Base-by-base conservation (phyloP, 495 filamentous ascomycete genomes). In the Xylaria curta region DNA sequence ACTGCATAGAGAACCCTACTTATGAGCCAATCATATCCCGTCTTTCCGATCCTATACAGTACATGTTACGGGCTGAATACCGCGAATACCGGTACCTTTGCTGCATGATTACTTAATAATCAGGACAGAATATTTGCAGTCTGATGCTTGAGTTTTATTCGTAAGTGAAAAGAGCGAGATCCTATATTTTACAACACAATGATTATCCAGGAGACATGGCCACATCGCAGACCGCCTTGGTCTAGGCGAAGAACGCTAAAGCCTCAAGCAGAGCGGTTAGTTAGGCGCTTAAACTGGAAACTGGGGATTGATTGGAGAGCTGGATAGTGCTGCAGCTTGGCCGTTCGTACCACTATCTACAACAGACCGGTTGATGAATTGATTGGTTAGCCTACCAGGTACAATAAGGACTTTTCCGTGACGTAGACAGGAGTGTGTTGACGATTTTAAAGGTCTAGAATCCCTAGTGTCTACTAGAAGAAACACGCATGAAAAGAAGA, bases 231-330 rank as follows among this genome's bases (percentile, higher is more conserved):
- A 28, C 51, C 28, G 13, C 47, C 51, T 26, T 3, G 56, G 21
- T 38, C 12, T 2, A 26, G 60, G 38, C 3, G 38, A 63, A 21
- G 60, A 38, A 38, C 59, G 59, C 59, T 42, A 61, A 61, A 59
- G 5, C 54, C 7, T 19, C 19, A 59, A 36, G 17, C 54, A 33
- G 1, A 61, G 59, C 33, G 19, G 36, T 40, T 44, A 42, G 60
- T 19, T 6, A 63, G 60, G 60, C 38, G 60, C 60, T 63, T 63
- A 63, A 42, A 2, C 21, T 38, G 24, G 7, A 63, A 63, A 26
- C 38, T 15, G 21, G 21, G 59, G 38, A 4, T 44, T 44, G 36
- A 63, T 42, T 63, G 58, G 58, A 19, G 58, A 60, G 58, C 33
- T 60, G 19, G 58, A 60, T n/a, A 60, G 7, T 3, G 4, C 56